phyloP scores from a whole-genome alignment of 2,329 filamentous ascomycete species.

The Fusarium drepaniforme region DNA sequence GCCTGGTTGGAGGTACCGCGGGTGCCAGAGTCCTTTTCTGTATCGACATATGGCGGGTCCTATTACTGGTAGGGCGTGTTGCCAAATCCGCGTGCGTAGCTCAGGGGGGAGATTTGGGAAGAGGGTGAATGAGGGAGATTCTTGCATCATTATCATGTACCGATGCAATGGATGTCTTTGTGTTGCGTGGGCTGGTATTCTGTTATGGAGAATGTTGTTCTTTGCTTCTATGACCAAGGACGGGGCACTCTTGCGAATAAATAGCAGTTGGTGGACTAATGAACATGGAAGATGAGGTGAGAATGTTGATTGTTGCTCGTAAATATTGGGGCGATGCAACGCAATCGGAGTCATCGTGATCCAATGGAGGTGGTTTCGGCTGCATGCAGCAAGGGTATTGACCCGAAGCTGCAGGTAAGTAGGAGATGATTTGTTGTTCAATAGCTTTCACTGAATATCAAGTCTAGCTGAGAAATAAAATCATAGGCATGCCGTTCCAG shows the following conservation, averaged over 20 bases:
- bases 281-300: not conserved
- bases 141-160: not conserved
- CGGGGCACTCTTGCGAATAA: not conserved
- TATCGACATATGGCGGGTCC: not conserved
- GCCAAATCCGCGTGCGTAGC: slow-evolving; percentile 25
- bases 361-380: not conserved
- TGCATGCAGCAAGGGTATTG: not conserved
- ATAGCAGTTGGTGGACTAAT: not conserved
- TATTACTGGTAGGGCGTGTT: not conserved
- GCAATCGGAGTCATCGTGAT: not conserved
- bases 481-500: not conserved
- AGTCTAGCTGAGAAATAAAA: not conserved
- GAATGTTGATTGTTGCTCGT: not conserved
- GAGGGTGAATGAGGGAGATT: not conserved
- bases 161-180: not conserved
- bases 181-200: not conserved
- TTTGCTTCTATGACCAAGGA: not conserved
- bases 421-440: not conserved
- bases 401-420: not conserved
- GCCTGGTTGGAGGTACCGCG: not conserved
- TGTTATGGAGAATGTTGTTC: not conserved
- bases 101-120: slow-evolving; percentile 16
- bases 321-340: not conserved
- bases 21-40: slow-evolving; percentile 13
- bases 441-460: not conserved